Evolutionary conservation across 768 basidiomycete species (phyloP).

Genomic region (Trametes coccinea): DNA sequence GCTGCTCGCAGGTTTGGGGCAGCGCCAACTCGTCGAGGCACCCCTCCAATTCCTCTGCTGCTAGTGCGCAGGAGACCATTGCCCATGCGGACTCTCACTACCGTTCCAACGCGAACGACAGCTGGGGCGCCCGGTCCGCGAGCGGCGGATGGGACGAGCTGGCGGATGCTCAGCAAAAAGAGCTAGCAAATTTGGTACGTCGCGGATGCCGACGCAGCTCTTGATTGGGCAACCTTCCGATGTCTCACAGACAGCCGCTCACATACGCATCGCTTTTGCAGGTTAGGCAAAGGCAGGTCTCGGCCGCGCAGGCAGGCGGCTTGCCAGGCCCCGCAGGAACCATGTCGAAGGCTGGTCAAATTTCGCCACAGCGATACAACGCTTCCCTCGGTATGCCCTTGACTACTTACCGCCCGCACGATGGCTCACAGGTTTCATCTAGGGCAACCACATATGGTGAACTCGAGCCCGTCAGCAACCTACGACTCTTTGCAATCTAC

Average conservation of each 20-base stretch:
- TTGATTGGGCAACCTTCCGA: background rate
- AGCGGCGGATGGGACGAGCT: slow-evolving; percentile 65
- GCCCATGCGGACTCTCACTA: slow-evolving; percentile 48
- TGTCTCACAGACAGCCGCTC: background rate
- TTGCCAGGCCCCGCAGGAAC: slow-evolving; percentile 23
- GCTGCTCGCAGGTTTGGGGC: slow-evolving; percentile 56
- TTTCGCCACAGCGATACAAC: slow-evolving; percentile 58
- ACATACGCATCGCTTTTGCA: slow-evolving; percentile 4
- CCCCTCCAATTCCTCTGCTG: slow-evolving; percentile 60
- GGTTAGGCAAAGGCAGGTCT: slow-evolving; percentile 21
- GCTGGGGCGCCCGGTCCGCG: slow-evolving; percentile 53
- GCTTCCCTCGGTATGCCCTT: slow-evolving; percentile 42
- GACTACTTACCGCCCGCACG: background rate
- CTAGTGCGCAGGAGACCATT: slow-evolving; percentile 52
- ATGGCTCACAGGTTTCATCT: background rate
- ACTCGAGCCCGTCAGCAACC: slow-evolving; percentile 23
- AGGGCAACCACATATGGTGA: slow-evolving; percentile 28
- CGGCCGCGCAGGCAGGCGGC: slow-evolving; percentile 16
- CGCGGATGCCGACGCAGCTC: background rate
- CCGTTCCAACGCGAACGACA: slow-evolving; percentile 48
- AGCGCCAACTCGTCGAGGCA: slow-evolving; percentile 52
- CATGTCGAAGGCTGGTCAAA: slow-evolving; percentile 47
- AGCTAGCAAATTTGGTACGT: slow-evolving; percentile 50
- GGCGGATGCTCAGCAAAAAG: slow-evolving; percentile 50
- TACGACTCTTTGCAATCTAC: slow-evolving; percentile 41